Evolutionary conservation across 306 rosid genomes (phyloP).

Genomic region (Cyamopsis tetragonoloba): DNA sequence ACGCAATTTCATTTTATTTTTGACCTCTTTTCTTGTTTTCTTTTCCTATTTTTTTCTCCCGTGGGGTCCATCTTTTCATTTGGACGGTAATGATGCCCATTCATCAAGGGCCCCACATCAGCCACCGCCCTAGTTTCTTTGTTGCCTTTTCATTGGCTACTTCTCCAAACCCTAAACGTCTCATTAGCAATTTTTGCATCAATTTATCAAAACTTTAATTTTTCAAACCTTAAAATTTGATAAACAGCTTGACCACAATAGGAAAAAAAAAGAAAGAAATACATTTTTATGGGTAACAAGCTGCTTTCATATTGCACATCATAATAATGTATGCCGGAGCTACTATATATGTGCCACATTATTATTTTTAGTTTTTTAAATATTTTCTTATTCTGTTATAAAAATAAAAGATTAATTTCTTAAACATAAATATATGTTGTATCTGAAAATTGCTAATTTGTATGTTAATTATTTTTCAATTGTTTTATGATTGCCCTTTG

Average conservation of each 20-base stretch:
- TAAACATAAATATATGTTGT: too few species aligned
- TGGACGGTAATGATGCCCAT: slow-evolving; percentile 36
- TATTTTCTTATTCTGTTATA: too few species aligned
- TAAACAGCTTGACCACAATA: slow-evolving; percentile 21
- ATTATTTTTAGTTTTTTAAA: too few species aligned
- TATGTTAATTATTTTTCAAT: too few species aligned
- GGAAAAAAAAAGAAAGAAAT: too few species aligned
- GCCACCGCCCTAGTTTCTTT: slow-evolving; percentile 48
- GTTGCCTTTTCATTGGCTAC: slow-evolving; percentile 33
- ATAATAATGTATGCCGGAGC: background rate
- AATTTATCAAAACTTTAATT: background rate
- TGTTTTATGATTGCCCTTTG: too few species aligned
- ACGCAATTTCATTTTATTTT: slow-evolving; percentile 32
- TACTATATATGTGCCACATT: background rate
- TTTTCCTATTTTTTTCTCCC: slow-evolving; percentile 5
- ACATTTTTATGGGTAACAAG: background rate
- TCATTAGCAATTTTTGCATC: slow-evolving; percentile 2
- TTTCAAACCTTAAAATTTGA: slow-evolving; percentile 28
- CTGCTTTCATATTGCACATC: background rate
- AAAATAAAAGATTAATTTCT: too few species aligned
- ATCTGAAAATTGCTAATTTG: too few species aligned
- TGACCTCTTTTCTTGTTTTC: slow-evolving; percentile 10
- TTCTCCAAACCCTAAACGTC: slow-evolving; percentile 6
- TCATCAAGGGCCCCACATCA: slow-evolving; percentile 28
- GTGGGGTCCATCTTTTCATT: slow-evolving; percentile 32